Evolutionary conservation across 2,329 filamentous ascomycete genomes (phyloP).

Genomic region (Fonsecaea erecta): DNA sequence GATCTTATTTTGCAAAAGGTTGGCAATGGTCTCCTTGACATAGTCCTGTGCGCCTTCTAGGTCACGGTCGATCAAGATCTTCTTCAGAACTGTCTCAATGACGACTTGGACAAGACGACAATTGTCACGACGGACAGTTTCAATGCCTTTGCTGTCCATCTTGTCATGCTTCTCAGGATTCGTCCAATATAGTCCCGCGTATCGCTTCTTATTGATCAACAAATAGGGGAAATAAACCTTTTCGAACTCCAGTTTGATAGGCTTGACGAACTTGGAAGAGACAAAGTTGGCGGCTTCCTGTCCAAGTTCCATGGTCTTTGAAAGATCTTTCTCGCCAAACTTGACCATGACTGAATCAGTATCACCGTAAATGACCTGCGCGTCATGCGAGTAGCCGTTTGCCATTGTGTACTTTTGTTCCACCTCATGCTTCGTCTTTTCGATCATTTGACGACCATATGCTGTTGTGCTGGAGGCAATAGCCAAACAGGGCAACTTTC

Average conservation of each 20-base stretch:
- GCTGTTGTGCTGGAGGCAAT: conserved; percentile 97
- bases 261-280: conserved; percentile 89
- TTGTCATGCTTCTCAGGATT: conserved; percentile 94
- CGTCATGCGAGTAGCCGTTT: conserved; percentile 93
- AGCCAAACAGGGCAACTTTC: conserved; percentile 90
- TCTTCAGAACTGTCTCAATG: conserved; percentile 92
- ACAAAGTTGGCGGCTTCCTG: conserved; percentile 88
- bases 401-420: conserved; percentile 86
- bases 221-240: conserved; percentile 99
- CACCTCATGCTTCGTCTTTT: conserved; percentile 95
- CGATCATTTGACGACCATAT: conserved; percentile 98
- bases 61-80: conserved; percentile 93
- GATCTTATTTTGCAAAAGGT: conserved; percentile 93
- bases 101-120: conserved; percentile 94
- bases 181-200: conserved; percentile 97
- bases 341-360: conserved; percentile 99
- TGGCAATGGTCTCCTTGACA: conserved; percentile 93
- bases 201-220: conserved; percentile 99
- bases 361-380: conserved; percentile 97
- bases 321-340: conserved; percentile 86
- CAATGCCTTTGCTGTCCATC: conserved; percentile 99
- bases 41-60: conserved; percentile 91
- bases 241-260: conserved; percentile 98
- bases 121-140: conserved; percentile 96
- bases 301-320: conserved; percentile 92